These are phyloP conservation scores for Didymella lethalis DNA, from an alignment of 2,329 filamentous ascomycete species.

Conservation along the genomic window DNA sequence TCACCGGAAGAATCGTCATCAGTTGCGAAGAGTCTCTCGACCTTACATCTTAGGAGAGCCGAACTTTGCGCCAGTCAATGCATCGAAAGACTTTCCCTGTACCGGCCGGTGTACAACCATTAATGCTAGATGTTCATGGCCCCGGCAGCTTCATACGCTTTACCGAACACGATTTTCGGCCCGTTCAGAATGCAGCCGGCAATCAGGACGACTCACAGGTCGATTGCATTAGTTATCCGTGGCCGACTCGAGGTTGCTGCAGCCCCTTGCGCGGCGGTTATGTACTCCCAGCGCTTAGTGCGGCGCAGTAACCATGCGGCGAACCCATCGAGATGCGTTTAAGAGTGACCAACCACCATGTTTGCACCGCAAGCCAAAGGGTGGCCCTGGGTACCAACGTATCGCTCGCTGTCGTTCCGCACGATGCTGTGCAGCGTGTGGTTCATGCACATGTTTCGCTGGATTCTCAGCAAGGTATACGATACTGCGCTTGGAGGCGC, in stretches of 20 bases:
- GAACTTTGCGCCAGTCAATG: neutral
- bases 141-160: slow-evolving; percentile 1
- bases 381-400: slow-evolving; percentile 3
- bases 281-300: slow-evolving; percentile 20
- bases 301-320: slow-evolving; percentile 18
- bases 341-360: slow-evolving; percentile 1
- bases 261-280: slow-evolving; percentile 18
- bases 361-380: slow-evolving; percentile 2
- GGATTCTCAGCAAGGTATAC: neutral
- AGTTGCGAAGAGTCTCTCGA: neutral
- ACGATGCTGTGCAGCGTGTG: neutral
- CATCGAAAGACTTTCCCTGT: neutral
- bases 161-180: slow-evolving; percentile 12
- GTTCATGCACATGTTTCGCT: neutral
- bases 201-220: neutral
- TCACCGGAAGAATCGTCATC: neutral
- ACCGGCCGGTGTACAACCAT: neutral
- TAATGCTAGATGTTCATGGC: neutral
- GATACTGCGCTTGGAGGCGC: neutral
- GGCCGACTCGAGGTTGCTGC: slow-evolving; percentile 4
- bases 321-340: slow-evolving; percentile 1
- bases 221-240: neutral
- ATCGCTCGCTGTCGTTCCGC: neutral
- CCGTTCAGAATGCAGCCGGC: slow-evolving; percentile 3
- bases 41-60: neutral